phyloP scores from a whole-genome alignment of 352 stramenopile genomes.

The Albugo candida region DNA sequence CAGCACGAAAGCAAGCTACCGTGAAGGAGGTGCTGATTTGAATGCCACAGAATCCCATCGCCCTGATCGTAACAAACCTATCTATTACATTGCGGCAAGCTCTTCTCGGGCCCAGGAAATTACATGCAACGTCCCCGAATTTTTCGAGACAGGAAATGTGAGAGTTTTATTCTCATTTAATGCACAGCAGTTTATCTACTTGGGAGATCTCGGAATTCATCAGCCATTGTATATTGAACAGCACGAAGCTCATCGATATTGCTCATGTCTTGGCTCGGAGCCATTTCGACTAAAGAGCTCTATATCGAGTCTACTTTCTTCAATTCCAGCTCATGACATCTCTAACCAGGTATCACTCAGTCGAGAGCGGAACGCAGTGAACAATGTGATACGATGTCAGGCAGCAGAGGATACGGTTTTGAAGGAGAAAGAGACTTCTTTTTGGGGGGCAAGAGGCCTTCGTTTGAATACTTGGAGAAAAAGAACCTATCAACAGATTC shows the following conservation, averaged over 20 bases:
- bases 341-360: constrained; percentile 15
- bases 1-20: too few relatives aligned
- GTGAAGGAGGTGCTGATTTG: too few relatives aligned
- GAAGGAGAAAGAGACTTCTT: too few relatives aligned
- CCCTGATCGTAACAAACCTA: too few relatives aligned
- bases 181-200: constrained; percentile 44
- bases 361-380: too few relatives aligned
- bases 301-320: constrained; percentile 25
- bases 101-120: constrained; percentile 23
- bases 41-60: too few relatives aligned
- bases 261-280: constrained; percentile 37
- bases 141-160: constrained; percentile 16
- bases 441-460: too few relatives aligned
- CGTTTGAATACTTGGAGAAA: too few relatives aligned
- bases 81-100: constrained; percentile 25
- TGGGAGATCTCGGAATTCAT: constrained; percentile 36
- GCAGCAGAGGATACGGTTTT: too few relatives aligned
- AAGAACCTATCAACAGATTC: too few relatives aligned
- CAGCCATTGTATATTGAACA: constrained; percentile 31
- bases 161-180: constrained; percentile 47
- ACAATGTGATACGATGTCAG: too few relatives aligned
- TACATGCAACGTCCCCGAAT: constrained; percentile 33
- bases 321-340: constrained; percentile 16
- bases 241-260: constrained; percentile 23
- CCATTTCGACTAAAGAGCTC: constrained; percentile 33